Percentiles rank a stretch among this genome's conserved stretches.
These are phyloP conservation scores for Eutrema japonicum DNA, from an alignment of 345 rosid species.

Conservation along the genomic window DNA sequence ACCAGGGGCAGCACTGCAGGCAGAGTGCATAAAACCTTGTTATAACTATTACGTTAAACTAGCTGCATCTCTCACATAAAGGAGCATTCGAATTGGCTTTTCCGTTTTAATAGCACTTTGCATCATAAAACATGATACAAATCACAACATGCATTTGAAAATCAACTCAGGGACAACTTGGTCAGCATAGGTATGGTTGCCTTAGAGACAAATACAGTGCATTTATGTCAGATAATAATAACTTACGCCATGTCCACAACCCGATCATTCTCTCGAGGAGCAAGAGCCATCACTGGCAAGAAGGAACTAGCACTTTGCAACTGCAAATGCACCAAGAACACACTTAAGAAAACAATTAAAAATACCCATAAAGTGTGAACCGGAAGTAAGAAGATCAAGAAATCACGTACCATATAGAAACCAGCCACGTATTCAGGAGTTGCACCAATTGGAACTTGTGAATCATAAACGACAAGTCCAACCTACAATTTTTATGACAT, in stretches of 20 bases:
- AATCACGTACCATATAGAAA: constrained; percentile 70
- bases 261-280: constrained; percentile 91
- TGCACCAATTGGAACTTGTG: constrained; percentile 95
- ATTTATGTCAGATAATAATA: background rate
- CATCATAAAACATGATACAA: background rate
- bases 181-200: constrained; percentile 4
- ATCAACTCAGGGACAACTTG: constrained; percentile 3
- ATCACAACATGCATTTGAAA: constrained; percentile 9
- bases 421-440: constrained; percentile 99
- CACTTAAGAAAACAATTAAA: constrained; percentile 16
- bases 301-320: constrained; percentile 96
- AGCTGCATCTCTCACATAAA: constrained; percentile 43
- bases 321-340: constrained; percentile 47
- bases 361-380: constrained; percentile 4
- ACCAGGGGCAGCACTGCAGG: constrained; percentile 95
- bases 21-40: constrained; percentile 40
- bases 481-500: constrained; percentile 54
- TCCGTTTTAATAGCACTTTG: background rate
- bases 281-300: constrained; percentile 98
- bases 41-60: background rate
- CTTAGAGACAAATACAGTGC: constrained; percentile 4
- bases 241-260: constrained; percentile 97
- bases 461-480: constrained; percentile 87
- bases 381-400: constrained; percentile 5
- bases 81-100: background rate